Evolutionary conservation across 1,284 basidiomycete genomes (phyloP).

Genomic region (Cronartium quercuum): DNA sequence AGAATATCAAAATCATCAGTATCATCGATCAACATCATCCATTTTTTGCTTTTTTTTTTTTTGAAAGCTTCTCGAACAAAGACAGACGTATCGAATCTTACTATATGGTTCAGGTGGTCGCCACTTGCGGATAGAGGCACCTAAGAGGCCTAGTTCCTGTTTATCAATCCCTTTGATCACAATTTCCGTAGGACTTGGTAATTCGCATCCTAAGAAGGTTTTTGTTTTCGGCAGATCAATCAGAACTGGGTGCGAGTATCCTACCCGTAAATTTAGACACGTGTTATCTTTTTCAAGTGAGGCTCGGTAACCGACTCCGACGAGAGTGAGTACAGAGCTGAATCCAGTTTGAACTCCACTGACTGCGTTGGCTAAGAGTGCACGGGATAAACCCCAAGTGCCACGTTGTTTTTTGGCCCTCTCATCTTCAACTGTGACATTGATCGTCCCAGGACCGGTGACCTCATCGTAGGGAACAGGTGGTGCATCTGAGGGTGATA

Average conservation of each 20-base stretch:
- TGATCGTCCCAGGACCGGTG: constrained; percentile 40
- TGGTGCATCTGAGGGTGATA: constrained; percentile 21
- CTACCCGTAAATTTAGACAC: constrained; percentile 75
- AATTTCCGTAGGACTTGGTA: constrained; percentile 54
- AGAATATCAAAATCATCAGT: background rate
- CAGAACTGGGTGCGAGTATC: constrained; percentile 79
- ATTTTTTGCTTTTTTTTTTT: background rate
- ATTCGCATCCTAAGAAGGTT: constrained; percentile 53
- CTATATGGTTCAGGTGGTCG: constrained; percentile 90
- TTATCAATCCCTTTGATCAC: constrained; percentile 55
- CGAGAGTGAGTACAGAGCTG: constrained; percentile 71
- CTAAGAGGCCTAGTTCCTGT: constrained; percentile 71
- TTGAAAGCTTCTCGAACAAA: no score
- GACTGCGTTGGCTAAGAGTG: constrained; percentile 81
- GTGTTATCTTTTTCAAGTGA: constrained; percentile 66
- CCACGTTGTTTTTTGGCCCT: constrained; percentile 68
- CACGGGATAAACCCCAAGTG: constrained; percentile 89
- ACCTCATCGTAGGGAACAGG: constrained; percentile 3
- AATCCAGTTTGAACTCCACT: constrained; percentile 84
- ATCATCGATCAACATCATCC: constrained; percentile 1
- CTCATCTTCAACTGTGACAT: constrained; percentile 65
- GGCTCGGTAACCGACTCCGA: constrained; percentile 91
- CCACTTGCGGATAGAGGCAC: constrained; percentile 73
- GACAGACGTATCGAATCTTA: background rate
- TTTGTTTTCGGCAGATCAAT: constrained; percentile 70